These are phyloP conservation scores for Suaeda aralocaspica DNA, from an alignment of 148 eudicot genomes.

Conservation along the genomic window DNA sequence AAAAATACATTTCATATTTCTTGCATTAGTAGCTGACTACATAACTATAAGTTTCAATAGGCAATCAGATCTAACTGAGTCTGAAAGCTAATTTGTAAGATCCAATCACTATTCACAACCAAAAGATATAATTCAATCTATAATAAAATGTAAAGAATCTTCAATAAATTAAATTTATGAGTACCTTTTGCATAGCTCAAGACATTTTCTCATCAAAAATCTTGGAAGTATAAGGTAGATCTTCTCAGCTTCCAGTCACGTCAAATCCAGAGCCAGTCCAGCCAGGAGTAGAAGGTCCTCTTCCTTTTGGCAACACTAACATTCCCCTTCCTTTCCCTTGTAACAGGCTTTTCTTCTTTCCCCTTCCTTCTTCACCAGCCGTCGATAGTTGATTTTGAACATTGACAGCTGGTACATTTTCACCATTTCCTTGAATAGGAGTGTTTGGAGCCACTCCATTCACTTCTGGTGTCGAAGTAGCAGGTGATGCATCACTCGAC, in stretches of 20 bases:
- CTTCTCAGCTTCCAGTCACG: constrained; percentile 50
- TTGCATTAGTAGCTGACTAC: neutral
- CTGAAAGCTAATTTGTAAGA: constrained; percentile 3
- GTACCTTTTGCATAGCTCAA: constrained; percentile 13
- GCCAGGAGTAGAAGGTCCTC: constrained; percentile 59
- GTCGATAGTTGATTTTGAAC: constrained; percentile 37
- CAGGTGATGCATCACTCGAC: constrained; percentile 30
- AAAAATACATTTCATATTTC: neutral
- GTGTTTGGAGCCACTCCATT: constrained; percentile 2
- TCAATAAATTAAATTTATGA: neutral
- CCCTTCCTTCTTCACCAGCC: constrained; percentile 59
- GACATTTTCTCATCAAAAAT: constrained; percentile 10
- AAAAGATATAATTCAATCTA: constrained; percentile 16
- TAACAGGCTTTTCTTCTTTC: constrained; percentile 55
- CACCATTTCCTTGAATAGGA: constrained; percentile 34
- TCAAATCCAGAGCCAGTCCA: constrained; percentile 98
- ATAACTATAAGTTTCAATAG: neutral
- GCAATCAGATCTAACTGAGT: constrained; percentile 4
- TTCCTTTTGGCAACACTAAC: constrained; percentile 72
- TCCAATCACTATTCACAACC: constrained; percentile 22
- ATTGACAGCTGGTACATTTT: constrained; percentile 21
- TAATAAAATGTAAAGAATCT: constrained; percentile 16
- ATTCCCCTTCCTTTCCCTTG: constrained; percentile 76
- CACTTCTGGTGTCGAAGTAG: constrained; percentile 30
- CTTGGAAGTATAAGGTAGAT: neutral